phyloP scores from a whole-genome alignment of 2,329 filamentous ascomycete genomes.

The Didymella glomerata region DNA sequence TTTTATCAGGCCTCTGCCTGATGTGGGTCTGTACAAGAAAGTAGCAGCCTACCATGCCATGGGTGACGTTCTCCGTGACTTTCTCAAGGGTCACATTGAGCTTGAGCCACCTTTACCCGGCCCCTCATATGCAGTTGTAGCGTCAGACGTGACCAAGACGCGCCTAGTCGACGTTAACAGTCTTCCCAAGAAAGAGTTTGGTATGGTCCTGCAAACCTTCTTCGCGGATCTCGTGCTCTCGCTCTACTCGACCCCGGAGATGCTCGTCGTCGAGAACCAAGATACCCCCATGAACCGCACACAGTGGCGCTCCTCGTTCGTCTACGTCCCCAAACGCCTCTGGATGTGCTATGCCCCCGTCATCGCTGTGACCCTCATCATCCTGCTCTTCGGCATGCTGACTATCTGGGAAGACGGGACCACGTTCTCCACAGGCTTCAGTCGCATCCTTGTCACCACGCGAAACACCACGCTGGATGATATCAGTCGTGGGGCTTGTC shows the following conservation, averaged over 20 bases:
- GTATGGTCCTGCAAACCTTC: conserved; percentile 37
- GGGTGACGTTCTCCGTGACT: conserved; percentile 43
- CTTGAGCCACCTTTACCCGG: conserved; percentile 39
- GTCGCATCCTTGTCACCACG: conserved; percentile 47
- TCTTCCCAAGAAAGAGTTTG: conserved; percentile 36
- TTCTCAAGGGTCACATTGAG: conserved; percentile 44
- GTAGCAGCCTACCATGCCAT: conserved; percentile 47
- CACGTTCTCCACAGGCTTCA: conserved; percentile 47
- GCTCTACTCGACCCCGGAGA: conserved; percentile 46
- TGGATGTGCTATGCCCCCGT: conserved; percentile 49
- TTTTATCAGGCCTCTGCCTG: conserved; percentile 36
- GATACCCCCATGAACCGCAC: conserved; percentile 32
- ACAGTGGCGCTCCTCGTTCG: conserved; percentile 41
- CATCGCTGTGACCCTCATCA: conserved; percentile 40
- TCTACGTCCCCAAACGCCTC: conserved; percentile 41
- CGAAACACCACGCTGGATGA: conserved; percentile 48
- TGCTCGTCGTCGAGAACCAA: conserved; percentile 36
- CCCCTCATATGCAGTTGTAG: conserved; percentile 37
- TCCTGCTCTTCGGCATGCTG: conserved; percentile 39
- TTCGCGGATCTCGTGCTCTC: conserved; percentile 49
- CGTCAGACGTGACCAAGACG: conserved; percentile 53
- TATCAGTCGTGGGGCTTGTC: conserved; percentile 52
- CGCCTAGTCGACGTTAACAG: conserved; percentile 52
- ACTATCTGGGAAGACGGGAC: conserved; percentile 49
- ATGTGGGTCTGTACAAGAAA: conserved; percentile 45